Evolutionary conservation across 495 filamentous ascomycete species (phyloP).

Genomic region (Hypoxylon perforatum): DNA sequence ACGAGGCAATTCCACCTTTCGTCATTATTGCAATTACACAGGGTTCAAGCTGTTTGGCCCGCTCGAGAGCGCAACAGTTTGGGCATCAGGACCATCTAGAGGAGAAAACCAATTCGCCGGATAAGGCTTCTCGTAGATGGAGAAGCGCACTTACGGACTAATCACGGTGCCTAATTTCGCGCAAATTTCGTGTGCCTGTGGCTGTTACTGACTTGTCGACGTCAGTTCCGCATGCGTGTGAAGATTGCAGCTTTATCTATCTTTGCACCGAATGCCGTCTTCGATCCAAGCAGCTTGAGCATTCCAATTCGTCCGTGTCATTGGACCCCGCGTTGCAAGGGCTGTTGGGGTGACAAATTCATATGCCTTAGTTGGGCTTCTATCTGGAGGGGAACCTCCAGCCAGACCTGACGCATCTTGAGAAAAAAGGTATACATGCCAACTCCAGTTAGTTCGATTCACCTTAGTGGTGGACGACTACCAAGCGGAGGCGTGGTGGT

Average conservation of each 20-base stretch:
- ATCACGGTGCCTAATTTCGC: constrained; percentile 39
- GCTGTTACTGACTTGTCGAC: constrained; percentile 26
- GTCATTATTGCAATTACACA: constrained; percentile 29
- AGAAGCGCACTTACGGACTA: constrained; percentile 23
- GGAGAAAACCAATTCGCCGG: constrained; percentile 23
- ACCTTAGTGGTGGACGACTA: neutral
- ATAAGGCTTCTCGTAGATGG: constrained; percentile 29
- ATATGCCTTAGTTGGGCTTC: constrained; percentile 36
- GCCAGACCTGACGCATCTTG: constrained; percentile 5
- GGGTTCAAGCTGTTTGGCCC: constrained; percentile 26
- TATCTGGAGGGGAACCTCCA: constrained; percentile 18
- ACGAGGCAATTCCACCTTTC: constrained; percentile 39
- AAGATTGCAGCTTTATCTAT: constrained; percentile 25
- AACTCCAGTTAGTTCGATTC: constrained; percentile 22
- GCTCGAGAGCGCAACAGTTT: constrained; percentile 24
- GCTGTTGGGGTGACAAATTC: constrained; percentile 40
- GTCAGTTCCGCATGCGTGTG: constrained; percentile 28
- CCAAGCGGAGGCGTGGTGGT: neutral
- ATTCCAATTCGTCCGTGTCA: constrained; percentile 34
- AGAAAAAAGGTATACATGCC: constrained; percentile 24
- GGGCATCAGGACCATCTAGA: constrained; percentile 33
- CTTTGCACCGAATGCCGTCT: constrained; percentile 9
- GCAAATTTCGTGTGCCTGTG: constrained; percentile 33
- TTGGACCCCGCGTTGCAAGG: constrained; percentile 42
- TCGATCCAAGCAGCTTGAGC: constrained; percentile 24